These are phyloP conservation scores for Penicillium thymicola DNA, from an alignment of 2,329 filamentous ascomycete genomes.

Conservation along the genomic window DNA sequence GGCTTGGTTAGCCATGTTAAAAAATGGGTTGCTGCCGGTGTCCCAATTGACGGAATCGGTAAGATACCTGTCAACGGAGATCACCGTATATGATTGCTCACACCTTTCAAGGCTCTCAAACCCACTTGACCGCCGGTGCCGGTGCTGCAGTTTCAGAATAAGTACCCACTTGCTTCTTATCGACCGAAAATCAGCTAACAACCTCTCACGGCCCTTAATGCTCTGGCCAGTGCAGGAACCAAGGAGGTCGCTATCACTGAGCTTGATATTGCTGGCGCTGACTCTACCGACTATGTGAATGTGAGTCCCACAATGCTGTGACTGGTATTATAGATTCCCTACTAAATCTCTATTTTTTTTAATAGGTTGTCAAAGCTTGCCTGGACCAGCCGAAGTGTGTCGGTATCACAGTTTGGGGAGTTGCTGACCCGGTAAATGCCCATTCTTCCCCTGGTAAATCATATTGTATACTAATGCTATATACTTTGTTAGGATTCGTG, in stretches of 20 bases:
- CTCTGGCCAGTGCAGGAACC: constrained; percentile 50
- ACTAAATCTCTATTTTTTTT: not conserved
- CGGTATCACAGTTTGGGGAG: constrained; percentile 63
- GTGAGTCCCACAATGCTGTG: constrained; percentile 25
- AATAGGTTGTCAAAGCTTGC: constrained; percentile 52
- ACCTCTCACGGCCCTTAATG: constrained; percentile 48
- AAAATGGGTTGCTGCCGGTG: constrained; percentile 60
- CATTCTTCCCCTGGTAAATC: not conserved
- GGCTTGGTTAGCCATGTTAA: constrained; percentile 59
- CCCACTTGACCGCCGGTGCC: constrained; percentile 39
- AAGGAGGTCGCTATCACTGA: constrained; percentile 64
- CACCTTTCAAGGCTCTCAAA: constrained; percentile 48
- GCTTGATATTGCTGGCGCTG: constrained; percentile 62
- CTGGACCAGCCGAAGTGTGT: constrained; percentile 58
- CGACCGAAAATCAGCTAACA: constrained; percentile 12
- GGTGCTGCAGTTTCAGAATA: not conserved
- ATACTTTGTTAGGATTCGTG: constrained; percentile 9
- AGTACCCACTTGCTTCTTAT: not conserved
- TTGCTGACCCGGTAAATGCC: constrained; percentile 36
- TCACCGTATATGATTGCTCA: constrained; percentile 18
- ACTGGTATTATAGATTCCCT: constrained; percentile 11
- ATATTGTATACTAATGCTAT: not conserved
- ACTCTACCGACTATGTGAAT: constrained; percentile 56
- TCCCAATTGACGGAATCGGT: constrained; percentile 64
- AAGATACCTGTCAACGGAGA: constrained; percentile 5